Evolutionary conservation across 2,329 filamentous ascomycete species (phyloP).

Genomic region (Ophiocordyceps camponoti-leonardi): DNA sequence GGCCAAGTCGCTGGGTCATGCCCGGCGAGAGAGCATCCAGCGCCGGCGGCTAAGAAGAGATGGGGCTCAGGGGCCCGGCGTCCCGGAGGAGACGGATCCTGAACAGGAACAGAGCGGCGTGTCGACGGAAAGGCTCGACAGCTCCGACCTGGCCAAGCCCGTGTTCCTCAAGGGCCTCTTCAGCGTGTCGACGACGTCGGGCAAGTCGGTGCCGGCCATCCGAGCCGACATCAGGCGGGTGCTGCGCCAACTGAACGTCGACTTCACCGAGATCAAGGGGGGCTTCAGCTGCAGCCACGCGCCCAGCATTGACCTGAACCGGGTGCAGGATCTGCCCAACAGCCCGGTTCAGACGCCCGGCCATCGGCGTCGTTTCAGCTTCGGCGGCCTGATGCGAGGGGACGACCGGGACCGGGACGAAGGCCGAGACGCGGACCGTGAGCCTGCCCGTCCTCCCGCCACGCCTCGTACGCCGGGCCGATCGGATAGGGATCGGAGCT

Average conservation of each 20-base stretch:
- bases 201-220: slow-evolving; percentile 73
- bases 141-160: slow-evolving; percentile 72
- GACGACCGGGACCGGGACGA: slow-evolving; percentile 56
- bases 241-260: slow-evolving; percentile 72
- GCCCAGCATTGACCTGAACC: slow-evolving; percentile 77
- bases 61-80: slow-evolving; percentile 54
- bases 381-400: slow-evolving; percentile 45
- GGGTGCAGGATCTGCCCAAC: slow-evolving; percentile 44
- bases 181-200: slow-evolving; percentile 91
- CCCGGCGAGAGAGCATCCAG: slow-evolving; percentile 81
- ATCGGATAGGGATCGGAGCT: slow-evolving; percentile 45
- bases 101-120: slow-evolving; percentile 49
- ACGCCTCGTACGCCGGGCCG: slow-evolving; percentile 26
- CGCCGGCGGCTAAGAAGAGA: slow-evolving; percentile 61
- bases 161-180: slow-evolving; percentile 94
- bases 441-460: slow-evolving; percentile 18
- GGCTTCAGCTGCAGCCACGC: slow-evolving; percentile 81
- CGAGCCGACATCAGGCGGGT: slow-evolving; percentile 82
- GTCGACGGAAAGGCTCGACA: slow-evolving; percentile 44
- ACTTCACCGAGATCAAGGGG: slow-evolving; percentile 80
- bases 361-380: slow-evolving; percentile 68
- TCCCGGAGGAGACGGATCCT: slow-evolving; percentile 80
- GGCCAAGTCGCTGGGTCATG: slow-evolving; percentile 78
- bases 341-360: slow-evolving; percentile 38
- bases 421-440: slow-evolving; percentile 38